Evolutionary conservation across 352 stramenopile species (phyloP), one percentile per base, ranked within the genome.

Genomic region (Phytophthora pini): DNA sequence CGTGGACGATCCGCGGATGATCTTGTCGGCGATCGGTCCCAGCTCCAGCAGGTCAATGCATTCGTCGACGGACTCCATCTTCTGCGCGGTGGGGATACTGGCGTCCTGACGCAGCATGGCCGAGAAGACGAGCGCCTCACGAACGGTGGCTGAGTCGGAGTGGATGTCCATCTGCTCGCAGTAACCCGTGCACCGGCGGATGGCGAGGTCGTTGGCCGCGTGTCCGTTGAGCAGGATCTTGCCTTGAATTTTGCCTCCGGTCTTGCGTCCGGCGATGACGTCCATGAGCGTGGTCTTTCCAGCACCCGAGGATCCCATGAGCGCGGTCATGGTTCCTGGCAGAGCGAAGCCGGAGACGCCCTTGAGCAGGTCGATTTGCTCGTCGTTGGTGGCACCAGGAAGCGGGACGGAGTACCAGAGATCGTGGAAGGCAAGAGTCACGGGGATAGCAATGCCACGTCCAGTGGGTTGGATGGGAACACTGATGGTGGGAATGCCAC

Each of bases 61-160:
- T 20, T 20, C 17, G 17, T 20, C 17, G 17, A 20, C 17, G 17
- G 17, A 20, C 17, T 20, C 17, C 17, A 20, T 20, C 17, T 20
- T 20, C 17, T 20, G 17, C 17, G 17, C 17, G 17, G 17, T 20
- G 17, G 17, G 17, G 17, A 20, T 20, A 20, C 17, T 20, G 17
- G 17, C 17, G 17, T 72, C 71, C 27, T 79, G 70, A 40, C 90
- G 74, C 24, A 98, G 59, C 47, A 87, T 84, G 3, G 93, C 89
- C 39, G 80, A 92, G 61, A 98, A 98, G 7, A 71, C 56, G 34
- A 98, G 86, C 7, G 89, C 84, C 58, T 98, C 93, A 17, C 90
- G 77, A 4, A 94, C 81, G 1, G 92, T 98, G 1, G 65, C 65
- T 1, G 64, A 71, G 26, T 67, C 49, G 4, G 40, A 58, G 36